phyloP scores from a whole-genome alignment of 225 moss, liverwort and hornwort genomes.

The Marchantia polymorpha region DNA sequence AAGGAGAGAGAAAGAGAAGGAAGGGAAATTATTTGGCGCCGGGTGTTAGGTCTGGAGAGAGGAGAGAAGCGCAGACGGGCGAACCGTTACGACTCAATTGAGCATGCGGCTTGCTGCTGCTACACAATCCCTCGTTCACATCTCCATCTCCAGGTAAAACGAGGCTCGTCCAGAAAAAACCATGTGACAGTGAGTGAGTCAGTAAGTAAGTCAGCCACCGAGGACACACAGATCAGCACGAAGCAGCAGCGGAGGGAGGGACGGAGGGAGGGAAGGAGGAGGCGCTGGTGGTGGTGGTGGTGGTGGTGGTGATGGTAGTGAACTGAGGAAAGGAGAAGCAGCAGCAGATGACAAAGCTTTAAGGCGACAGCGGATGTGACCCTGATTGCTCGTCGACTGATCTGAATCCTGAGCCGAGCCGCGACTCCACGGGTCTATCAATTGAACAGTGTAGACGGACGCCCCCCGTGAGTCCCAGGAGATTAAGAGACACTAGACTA shows the following conservation, averaged over 20 bases:
- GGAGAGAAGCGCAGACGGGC: not conserved
- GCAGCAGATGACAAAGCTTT: not conserved
- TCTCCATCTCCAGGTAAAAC: not conserved
- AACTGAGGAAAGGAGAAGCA: not conserved
- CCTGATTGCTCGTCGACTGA: not conserved
- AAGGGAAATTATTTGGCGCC: not conserved
- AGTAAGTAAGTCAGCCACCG: not conserved
- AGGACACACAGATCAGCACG: not conserved
- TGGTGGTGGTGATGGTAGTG: no score
- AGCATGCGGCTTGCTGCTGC: not conserved
- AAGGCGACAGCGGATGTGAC: not conserved
- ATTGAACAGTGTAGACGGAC: not conserved
- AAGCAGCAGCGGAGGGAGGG: no score
- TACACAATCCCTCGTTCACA: not conserved
- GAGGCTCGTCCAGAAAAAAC: not conserved
- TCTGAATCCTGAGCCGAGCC: not conserved
- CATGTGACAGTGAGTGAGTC: not conserved
- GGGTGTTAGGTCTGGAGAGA: constrained; percentile 9
- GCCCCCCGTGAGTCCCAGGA: not conserved
- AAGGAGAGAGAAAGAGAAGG: not conserved
- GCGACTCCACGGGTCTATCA: not conserved
- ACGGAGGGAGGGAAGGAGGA: no score
- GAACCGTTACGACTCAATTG: constrained; percentile 2
- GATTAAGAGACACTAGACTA: not conserved
- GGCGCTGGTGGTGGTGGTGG: no score